Conservation (phyloP, 169 alveolate species). For the Cryptosporidium tyzzeri region DNA sequence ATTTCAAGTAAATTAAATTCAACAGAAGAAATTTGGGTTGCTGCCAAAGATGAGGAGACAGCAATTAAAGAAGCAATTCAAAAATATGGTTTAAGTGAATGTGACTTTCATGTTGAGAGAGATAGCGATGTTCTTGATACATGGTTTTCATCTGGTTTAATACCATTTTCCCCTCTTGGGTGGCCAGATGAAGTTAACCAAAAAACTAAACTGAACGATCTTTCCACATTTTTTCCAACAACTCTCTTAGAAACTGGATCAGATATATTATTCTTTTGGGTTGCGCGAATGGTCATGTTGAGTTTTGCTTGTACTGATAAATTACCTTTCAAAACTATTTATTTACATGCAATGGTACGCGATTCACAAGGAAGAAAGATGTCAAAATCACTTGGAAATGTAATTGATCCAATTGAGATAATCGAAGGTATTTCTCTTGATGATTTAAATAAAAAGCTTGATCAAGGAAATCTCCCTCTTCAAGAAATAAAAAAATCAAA, state of each 20-base stretch:
- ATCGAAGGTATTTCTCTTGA: constrained; percentile 95
- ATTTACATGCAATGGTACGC: constrained; percentile 98
- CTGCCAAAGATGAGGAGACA: constrained; percentile 89
- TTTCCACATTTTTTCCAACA: constrained; percentile 96
- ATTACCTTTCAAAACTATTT: constrained; percentile 97
- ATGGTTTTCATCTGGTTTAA: constrained; percentile 99
- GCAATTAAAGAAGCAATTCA: constrained; percentile 90
- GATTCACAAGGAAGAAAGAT: constrained; percentile 98
- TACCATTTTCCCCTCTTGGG: constrained; percentile 98
- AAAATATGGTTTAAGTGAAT: constrained; percentile 83
- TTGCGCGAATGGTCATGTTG: constrained; percentile 99
- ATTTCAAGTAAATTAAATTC: constrained; percentile 41
- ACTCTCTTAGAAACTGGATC: constrained; percentile 98
- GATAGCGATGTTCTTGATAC: constrained; percentile 99
- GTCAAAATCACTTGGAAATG: constrained; percentile 99
- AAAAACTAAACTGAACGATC: constrained; percentile 84
- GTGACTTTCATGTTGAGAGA: constrained; percentile 89
- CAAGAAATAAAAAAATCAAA: constrained; percentile 94
- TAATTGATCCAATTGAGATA: constrained; percentile 98
- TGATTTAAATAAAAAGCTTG: constrained; percentile 88
- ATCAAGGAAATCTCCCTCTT: constrained; percentile 85
- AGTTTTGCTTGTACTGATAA: constrained; percentile 93
- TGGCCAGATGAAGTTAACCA: constrained; percentile 93
- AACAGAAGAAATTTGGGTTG: constrained; percentile 91
- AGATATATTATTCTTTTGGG: constrained; percentile 99